Conservation (phyloP, 2,329 filamentous ascomycete species). For the Tothia fuscella region DNA sequence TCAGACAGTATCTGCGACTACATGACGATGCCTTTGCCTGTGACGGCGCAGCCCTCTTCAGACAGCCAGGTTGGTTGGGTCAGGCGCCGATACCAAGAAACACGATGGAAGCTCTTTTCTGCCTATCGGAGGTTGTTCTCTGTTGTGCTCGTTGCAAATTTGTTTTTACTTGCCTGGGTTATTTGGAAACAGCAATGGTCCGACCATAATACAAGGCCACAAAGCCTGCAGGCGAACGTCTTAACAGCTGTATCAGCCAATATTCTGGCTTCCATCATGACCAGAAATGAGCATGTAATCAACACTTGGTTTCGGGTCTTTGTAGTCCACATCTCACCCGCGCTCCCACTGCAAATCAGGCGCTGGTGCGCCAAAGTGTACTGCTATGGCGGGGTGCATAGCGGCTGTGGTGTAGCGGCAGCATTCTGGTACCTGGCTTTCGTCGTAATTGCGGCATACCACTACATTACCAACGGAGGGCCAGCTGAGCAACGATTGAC, state of each 20-base stretch:
- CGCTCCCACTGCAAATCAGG: conserved; percentile 18
- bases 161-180: too few species aligned
- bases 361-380: conserved; percentile 20
- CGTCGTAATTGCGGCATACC: not conserved
- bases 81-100: not conserved
- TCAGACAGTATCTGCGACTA: too few species aligned
- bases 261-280: conserved; percentile 18
- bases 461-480: conserved; percentile 2
- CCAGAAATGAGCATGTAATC: conserved; percentile 23
- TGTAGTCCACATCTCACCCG: conserved; percentile 15
- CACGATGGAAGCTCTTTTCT: conserved; percentile 1
- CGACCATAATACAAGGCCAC: too few species aligned
- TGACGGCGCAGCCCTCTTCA: not conserved
- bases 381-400: conserved; percentile 24
- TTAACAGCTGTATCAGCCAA: conserved; percentile 24
- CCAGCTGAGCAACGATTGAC: not conserved
- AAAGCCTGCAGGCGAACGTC: conserved; percentile 10
- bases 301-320: conserved; percentile 21
- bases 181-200: too few species aligned
- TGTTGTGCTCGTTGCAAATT: conserved; percentile 29
- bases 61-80: not conserved
- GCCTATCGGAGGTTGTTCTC: conserved; percentile 28
- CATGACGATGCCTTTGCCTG: too few species aligned
- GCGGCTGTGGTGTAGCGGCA: conserved; percentile 21
- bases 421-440: conserved; percentile 13